These are phyloP conservation scores for Arthonia radiata DNA, from an alignment of 495 filamentous ascomycete species.

Conservation along the genomic window DNA sequence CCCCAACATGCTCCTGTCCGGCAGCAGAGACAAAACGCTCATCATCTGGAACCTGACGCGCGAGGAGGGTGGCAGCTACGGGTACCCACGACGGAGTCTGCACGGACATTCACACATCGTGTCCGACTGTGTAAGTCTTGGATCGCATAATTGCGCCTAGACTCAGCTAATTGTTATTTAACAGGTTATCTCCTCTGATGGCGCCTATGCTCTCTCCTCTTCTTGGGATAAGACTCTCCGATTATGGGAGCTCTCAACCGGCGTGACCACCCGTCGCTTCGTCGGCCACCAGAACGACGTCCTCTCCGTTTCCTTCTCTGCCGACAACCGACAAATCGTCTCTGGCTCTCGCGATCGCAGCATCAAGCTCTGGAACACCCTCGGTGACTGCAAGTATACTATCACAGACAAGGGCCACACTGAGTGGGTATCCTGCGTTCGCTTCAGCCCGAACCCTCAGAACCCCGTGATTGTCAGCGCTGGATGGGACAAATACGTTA, in stretches of 20 bases:
- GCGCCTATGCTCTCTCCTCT: conserved; percentile 94
- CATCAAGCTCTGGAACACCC: conserved; percentile 99
- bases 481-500: conserved; percentile 99
- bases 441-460: conserved; percentile 98
- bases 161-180: conserved; percentile 6
- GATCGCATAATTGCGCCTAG: background rate
- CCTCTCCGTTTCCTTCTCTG: conserved; percentile 98
- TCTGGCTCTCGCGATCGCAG: conserved; percentile 91
- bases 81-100: conserved; percentile 94
- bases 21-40: conserved; percentile 87
- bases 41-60: conserved; percentile 99
- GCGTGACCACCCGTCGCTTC: conserved; percentile 89
- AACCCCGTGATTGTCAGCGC: conserved; percentile 98
- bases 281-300: conserved; percentile 99
- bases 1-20: conserved; percentile 99
- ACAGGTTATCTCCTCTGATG: conserved; percentile 99
- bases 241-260: conserved; percentile 94
- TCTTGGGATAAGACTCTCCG: conserved; percentile 99
- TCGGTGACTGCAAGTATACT: conserved; percentile 99
- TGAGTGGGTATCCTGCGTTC: conserved; percentile 98
- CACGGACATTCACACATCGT: conserved; percentile 99
- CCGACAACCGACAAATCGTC: conserved; percentile 99
- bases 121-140: conserved; percentile 84
- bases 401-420: conserved; percentile 99
- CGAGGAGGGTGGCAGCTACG: conserved; percentile 74